Evolutionary conservation across 1,284 basidiomycete genomes (phyloP).

Genomic region (Inonotus obliquus): DNA sequence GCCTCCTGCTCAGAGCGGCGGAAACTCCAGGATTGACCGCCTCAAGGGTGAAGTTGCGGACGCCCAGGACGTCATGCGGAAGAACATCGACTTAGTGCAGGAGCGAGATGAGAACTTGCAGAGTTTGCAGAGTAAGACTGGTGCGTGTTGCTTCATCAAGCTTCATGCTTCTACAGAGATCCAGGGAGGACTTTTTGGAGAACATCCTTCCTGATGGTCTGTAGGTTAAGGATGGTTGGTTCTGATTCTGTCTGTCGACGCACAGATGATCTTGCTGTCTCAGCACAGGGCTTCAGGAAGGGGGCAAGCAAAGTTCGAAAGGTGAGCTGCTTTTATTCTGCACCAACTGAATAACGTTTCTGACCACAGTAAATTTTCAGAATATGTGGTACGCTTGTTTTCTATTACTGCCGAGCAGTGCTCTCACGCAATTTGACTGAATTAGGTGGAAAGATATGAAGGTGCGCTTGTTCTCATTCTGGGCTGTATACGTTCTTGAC

Average conservation of each 20-base stretch:
- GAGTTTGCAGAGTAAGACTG: constrained; percentile 15
- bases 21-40: constrained; percentile 12
- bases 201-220: background rate
- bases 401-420: background rate
- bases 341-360: background rate
- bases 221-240: background rate
- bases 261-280: constrained; percentile 92
- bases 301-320: constrained; percentile 98
- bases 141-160: constrained; percentile 1
- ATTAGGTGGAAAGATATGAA: constrained; percentile 97
- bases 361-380: constrained; percentile 31
- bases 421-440: constrained; percentile 1
- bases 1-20: background rate
- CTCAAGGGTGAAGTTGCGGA: constrained; percentile 9
- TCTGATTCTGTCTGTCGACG: background rate
- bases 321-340: constrained; percentile 51
- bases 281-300: constrained; percentile 97
- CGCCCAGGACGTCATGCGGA: constrained; percentile 13
- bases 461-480: constrained; percentile 37
- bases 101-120: constrained; percentile 14
- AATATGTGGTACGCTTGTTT: constrained; percentile 73
- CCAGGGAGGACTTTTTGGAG: background rate
- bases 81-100: constrained; percentile 15
- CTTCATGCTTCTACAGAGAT: background rate
- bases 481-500: background rate